phyloP scores from a whole-genome alignment of 169 alveolate genomes.

The Plasmodium malariae region DNA sequence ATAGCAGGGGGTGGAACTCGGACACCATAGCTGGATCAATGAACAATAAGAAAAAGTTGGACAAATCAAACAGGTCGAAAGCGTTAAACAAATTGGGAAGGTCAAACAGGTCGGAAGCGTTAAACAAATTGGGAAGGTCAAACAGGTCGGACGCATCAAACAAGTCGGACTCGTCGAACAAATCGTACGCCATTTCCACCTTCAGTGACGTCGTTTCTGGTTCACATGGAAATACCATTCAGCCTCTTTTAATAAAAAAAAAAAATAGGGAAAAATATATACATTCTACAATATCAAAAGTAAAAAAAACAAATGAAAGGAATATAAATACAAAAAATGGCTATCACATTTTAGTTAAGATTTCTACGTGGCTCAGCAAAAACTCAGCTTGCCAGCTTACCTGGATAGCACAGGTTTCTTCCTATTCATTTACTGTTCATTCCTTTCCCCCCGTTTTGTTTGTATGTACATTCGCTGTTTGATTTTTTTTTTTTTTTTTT shows the following conservation, averaged over 20 bases:
- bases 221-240: not conserved
- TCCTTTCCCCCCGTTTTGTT: not conserved
- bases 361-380: constrained; percentile 69
- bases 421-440: too few relatives aligned
- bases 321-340: constrained; percentile 19
- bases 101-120: too few relatives aligned
- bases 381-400: constrained; percentile 50
- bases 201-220: not conserved
- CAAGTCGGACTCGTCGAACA: too few relatives aligned
- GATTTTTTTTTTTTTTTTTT: not conserved
- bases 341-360: constrained; percentile 42
- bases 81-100: too few relatives aligned
- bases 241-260: constrained; percentile 10
- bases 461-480: not conserved
- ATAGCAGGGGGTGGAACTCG: too few relatives aligned
- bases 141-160: too few relatives aligned
- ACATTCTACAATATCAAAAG: not conserved
- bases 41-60: too few relatives aligned
- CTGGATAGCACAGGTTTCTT: constrained; percentile 59
- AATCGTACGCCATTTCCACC: too few relatives aligned
- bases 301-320: not conserved
- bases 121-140: too few relatives aligned
- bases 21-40: too few relatives aligned
- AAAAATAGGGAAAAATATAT: constrained; percentile 13
- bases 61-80: too few relatives aligned